A percentile compares a stretch with the other conserved stretches of the same genome.
phyloP scores from a whole-genome alignment of 371 early-diverging fungal genomes.

The Edhazardia aedis region DNA sequence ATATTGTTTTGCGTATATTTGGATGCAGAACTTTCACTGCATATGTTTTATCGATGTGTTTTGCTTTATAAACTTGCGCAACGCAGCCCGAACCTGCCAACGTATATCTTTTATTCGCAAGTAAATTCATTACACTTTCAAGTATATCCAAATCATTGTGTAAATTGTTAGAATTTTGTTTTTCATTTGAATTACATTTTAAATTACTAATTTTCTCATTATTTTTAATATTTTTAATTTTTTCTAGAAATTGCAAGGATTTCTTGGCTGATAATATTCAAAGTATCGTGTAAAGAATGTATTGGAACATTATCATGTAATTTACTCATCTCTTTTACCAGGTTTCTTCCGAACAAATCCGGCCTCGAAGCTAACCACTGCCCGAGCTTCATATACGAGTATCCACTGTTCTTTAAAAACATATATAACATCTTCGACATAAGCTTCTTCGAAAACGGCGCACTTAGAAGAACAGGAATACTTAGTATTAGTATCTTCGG shows the following conservation, averaged over 20 bases:
- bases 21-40: slow-evolving; percentile 24
- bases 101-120: neutral
- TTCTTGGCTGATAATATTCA: neutral
- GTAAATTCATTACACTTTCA: neutral
- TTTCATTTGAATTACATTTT: no score
- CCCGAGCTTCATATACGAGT: slow-evolving; percentile 24
- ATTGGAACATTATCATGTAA: slow-evolving; percentile 13
- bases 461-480: no score
- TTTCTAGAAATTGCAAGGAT: no score
- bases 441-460: no score
- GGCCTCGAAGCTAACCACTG: slow-evolving; percentile 25
- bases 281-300: neutral
- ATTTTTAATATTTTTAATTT: no score
- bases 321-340: neutral
- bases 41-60: neutral
- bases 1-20: neutral
- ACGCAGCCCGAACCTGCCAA: slow-evolving; percentile 23
- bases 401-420: slow-evolving; percentile 9
- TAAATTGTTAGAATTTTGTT: no score
- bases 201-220: no score
- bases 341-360: slow-evolving; percentile 15
- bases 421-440: no score
- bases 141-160: no score
- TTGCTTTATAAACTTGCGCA: slow-evolving; percentile 20
- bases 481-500: no score